Evolutionary conservation across 805 yeast genomes (phyloP).

Genomic region (Yamadazyma paraphyllophila): DNA sequence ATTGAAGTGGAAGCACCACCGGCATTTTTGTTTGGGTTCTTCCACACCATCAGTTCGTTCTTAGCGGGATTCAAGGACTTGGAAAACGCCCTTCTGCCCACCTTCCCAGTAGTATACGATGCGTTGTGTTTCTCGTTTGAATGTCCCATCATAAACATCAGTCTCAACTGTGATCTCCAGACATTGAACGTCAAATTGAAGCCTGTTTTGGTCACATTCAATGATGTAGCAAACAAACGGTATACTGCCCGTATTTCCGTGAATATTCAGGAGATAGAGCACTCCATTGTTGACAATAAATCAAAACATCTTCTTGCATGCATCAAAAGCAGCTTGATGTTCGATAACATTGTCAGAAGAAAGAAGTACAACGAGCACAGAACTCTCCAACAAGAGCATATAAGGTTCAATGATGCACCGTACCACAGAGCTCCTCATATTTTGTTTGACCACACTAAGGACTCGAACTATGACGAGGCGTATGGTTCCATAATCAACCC

Average conservation of each 20-base stretch:
- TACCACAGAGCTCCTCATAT: conserved; percentile 78
- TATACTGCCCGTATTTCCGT: conserved; percentile 57
- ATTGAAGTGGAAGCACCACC: conserved; percentile 53
- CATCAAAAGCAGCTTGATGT: conserved; percentile 54
- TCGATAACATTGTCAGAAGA: conserved; percentile 60
- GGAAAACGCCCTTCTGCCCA: conserved; percentile 69
- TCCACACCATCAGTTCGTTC: conserved; percentile 44
- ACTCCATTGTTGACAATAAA: conserved; percentile 23
- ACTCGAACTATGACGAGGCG: conserved; percentile 44
- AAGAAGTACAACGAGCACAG: conserved; percentile 45
- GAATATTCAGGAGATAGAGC: conserved; percentile 45
- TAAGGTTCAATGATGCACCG: conserved; percentile 74
- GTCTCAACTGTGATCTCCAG: conserved; percentile 22
- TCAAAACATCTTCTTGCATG: conserved; percentile 29
- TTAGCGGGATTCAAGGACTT: conserved; percentile 65
- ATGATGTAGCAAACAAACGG: conserved; percentile 68
- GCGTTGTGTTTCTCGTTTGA: conserved; percentile 62
- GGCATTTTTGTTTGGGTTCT: conserved; percentile 42
- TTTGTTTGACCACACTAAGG: conserved; percentile 50
- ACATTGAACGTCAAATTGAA: conserved; percentile 16
- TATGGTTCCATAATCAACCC: conserved; percentile 58
- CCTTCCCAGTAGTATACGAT: conserved; percentile 60
- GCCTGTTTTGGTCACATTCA: conserved; percentile 41
- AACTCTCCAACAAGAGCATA: conserved; percentile 59
- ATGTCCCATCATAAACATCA: conserved; percentile 47